These are phyloP conservation scores for Phyllosticta capitalensis DNA, from an alignment of 2,329 filamentous ascomycete genomes.

Conservation along the genomic window DNA sequence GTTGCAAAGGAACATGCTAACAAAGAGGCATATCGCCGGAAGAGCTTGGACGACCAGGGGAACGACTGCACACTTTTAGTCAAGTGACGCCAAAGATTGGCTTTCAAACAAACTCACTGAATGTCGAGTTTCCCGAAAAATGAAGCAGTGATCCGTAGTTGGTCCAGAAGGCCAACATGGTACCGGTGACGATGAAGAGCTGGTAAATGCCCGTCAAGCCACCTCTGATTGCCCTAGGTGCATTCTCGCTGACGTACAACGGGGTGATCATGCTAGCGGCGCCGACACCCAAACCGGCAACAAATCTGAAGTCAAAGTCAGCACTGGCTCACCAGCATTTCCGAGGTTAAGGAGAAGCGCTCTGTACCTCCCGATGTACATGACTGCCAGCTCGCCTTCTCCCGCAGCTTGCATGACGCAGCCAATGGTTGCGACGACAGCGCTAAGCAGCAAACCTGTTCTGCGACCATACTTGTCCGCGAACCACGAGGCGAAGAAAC, in stretches of 20 bases:
- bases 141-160: conserved; percentile 44
- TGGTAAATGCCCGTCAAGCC: conserved; percentile 53
- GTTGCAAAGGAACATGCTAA: conserved; percentile 53
- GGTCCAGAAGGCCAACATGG: conserved; percentile 45
- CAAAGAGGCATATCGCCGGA: conserved; percentile 51
- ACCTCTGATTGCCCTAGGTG: conserved; percentile 50
- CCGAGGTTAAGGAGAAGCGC: background rate
- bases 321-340: background rate
- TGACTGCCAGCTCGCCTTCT: conserved; percentile 49
- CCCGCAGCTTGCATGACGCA: conserved; percentile 55
- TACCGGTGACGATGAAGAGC: conserved; percentile 45
- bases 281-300: conserved; percentile 45
- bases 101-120: conserved; percentile 18
- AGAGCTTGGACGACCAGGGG: conserved; percentile 57
- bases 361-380: conserved; percentile 54
- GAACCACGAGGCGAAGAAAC: conserved; percentile 47
- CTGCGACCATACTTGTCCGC: conserved; percentile 50
- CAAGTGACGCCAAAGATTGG: background rate
- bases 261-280: conserved; percentile 50
- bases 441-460: conserved; percentile 45
- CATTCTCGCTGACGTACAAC: conserved; percentile 52
- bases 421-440: conserved; percentile 49
- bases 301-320: conserved; percentile 26
- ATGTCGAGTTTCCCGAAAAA: conserved; percentile 41
- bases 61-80: conserved; percentile 31